phyloP scores from a whole-genome alignment of 2,329 filamentous ascomycete species.

The Diaporthe citrichinensis region DNA sequence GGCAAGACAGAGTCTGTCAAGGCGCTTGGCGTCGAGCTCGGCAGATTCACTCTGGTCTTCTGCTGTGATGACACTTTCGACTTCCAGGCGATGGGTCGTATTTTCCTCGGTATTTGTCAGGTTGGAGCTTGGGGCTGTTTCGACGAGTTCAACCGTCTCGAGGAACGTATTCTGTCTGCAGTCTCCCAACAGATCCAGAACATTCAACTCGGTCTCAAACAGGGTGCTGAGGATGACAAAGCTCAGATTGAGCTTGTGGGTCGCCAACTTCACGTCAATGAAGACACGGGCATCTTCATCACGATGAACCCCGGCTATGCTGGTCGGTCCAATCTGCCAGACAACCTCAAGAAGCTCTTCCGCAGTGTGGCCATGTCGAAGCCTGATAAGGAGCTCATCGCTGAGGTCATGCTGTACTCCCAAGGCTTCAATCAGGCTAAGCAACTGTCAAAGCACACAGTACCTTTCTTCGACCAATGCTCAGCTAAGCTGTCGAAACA shows the following conservation, averaged over 20 bases:
- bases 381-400: conserved; percentile 98
- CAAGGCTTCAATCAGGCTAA: conserved; percentile 99
- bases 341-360: conserved; percentile 99
- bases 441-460: conserved; percentile 91
- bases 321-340: conserved; percentile 95
- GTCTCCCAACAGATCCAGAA: conserved; percentile 99
- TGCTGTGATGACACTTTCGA: conserved; percentile 99
- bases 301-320: conserved; percentile 99
- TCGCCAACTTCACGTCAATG: conserved; percentile 88
- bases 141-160: conserved; percentile 99
- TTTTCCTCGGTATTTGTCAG: conserved; percentile 99
- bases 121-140: conserved; percentile 99
- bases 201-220: conserved; percentile 95
- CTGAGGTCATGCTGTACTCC: conserved; percentile 99
- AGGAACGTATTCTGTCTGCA: conserved; percentile 96
- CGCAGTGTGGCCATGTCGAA: conserved; percentile 99
- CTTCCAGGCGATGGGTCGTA: conserved; percentile 99
- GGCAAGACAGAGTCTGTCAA: conserved; percentile 99
- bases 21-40: conserved; percentile 94
- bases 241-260: conserved; percentile 95
- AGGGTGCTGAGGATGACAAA: conserved; percentile 84
- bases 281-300: conserved; percentile 98
- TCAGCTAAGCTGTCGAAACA: conserved; percentile 88
- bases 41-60: conserved; percentile 98
- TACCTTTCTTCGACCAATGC: conserved; percentile 98